phyloP scores from a whole-genome alignment of 495 filamentous ascomycete genomes.

The Chaetomium tenue region DNA sequence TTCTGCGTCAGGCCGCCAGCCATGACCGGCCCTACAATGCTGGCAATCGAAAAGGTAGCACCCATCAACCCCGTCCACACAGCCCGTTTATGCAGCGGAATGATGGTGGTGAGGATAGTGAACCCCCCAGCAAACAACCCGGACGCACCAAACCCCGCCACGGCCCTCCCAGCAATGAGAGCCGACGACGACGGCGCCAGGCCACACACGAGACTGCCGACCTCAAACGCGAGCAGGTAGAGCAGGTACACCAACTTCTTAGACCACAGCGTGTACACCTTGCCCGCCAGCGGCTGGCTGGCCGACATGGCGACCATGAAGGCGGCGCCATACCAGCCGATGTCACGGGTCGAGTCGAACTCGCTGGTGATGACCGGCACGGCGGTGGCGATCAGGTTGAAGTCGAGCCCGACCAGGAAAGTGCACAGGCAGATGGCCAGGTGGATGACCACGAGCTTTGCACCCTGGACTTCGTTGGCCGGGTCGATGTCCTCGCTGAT shows the following conservation, averaged over 20 bases:
- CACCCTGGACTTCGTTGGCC: neutral
- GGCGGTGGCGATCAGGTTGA: constrained; percentile 55
- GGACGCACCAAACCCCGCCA: neutral
- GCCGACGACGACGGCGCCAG: neutral
- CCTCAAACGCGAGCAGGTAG: constrained; percentile 22
- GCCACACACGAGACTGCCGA: neutral
- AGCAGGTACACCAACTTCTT: constrained; percentile 45
- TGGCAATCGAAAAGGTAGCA: constrained; percentile 61
- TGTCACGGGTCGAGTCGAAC: constrained; percentile 42
- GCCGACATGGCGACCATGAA: constrained; percentile 51
- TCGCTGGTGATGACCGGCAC: constrained; percentile 42
- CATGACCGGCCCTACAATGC: constrained; percentile 56
- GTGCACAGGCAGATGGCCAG: constrained; percentile 36
- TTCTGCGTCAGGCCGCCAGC: constrained; percentile 51
- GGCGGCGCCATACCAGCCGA: constrained; percentile 49
- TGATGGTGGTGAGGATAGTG: constrained; percentile 47
- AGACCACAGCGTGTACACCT: constrained; percentile 48
- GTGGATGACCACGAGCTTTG: neutral
- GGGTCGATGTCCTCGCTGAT: neutral
- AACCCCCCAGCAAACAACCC: constrained; percentile 46
- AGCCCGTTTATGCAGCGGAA: constrained; percentile 40
- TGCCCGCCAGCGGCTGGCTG: constrained; percentile 50
- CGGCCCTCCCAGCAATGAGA: neutral
- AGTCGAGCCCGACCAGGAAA: constrained; percentile 57
- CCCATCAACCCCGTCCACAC: constrained; percentile 38